Conservation (phyloP, 345 rosid species). For the Eucalyptus tenuipes region DNA sequence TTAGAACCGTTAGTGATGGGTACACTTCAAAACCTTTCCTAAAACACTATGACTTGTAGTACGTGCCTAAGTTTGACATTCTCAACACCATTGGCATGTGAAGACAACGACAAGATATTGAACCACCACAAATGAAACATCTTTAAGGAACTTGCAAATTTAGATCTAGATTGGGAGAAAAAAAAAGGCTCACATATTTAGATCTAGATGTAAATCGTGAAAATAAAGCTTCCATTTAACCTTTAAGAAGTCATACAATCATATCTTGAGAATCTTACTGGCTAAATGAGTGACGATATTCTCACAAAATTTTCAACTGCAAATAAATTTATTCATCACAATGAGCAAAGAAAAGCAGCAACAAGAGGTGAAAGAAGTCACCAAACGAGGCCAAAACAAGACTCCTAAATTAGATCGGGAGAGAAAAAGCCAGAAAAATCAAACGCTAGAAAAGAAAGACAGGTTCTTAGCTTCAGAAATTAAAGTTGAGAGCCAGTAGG, state of each 20-base stretch:
- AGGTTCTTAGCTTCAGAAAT: not conserved
- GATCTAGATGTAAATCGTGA: not conserved
- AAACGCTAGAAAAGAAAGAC: not conserved
- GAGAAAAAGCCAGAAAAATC: not conserved
- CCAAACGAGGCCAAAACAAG: not conserved
- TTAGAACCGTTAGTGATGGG: not conserved
- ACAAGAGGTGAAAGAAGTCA: fast-evolving
- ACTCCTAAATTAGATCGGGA: not conserved
- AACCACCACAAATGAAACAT: not conserved
- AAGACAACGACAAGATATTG: too few species aligned
- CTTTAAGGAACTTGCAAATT: not conserved
- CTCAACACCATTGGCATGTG: not conserved
- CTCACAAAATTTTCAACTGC: not conserved
- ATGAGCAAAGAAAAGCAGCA: not conserved
- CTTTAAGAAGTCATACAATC: not conserved
- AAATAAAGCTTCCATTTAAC: fast-evolving
- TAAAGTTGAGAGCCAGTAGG: not conserved
- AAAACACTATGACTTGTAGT: too few species aligned
- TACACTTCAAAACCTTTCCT: too few species aligned
- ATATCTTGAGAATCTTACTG: fast-evolving
- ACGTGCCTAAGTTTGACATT: fast-evolving
- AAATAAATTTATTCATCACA: not conserved
- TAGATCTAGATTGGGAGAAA: not conserved
- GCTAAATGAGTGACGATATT: not conserved
- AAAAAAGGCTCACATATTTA: fast-evolving